These are phyloP conservation scores for Dictyostelium purpureum DNA, from an alignment of 78 protist species.

Conservation along the genomic window DNA sequence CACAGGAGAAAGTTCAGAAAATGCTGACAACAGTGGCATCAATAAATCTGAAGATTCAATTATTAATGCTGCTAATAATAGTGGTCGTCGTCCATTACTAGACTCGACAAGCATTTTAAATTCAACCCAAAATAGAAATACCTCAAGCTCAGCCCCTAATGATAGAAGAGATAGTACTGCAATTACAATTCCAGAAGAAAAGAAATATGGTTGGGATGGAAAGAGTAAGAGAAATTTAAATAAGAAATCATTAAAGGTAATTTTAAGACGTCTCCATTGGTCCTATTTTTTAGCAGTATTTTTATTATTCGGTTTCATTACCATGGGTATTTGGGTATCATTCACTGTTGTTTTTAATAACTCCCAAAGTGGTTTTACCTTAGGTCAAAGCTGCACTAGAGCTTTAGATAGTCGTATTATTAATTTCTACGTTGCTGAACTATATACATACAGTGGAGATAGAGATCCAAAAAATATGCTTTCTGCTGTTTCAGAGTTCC, in stretches of 20 bases:
- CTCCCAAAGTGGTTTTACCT: background rate
- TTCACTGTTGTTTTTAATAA: background rate
- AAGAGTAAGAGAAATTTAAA: conserved; percentile 49
- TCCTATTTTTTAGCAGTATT: conserved; percentile 9
- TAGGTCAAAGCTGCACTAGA: background rate
- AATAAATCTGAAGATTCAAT: background rate
- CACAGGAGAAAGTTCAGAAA: background rate
- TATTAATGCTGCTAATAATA: background rate
- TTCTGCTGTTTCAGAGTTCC: background rate
- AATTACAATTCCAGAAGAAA: background rate
- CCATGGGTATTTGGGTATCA: conserved; percentile 44
- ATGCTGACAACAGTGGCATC: background rate
- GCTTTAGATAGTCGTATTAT: conserved; percentile 25
- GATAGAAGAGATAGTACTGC: background rate
- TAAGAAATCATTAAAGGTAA: conserved; percentile 21
- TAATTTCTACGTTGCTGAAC: background rate
- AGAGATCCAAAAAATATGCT: background rate
- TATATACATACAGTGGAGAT: background rate
- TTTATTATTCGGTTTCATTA: conserved; percentile 50
- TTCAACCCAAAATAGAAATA: background rate
- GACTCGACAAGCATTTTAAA: background rate
- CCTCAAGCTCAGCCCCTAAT: background rate
- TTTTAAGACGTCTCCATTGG: conserved; percentile 15
- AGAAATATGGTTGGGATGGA: conserved; percentile 58
- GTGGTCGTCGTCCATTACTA: background rate